Evolutionary conservation across 2,329 filamentous ascomycete genomes (phyloP).

Genomic region (Endoconidiophora polonica): DNA sequence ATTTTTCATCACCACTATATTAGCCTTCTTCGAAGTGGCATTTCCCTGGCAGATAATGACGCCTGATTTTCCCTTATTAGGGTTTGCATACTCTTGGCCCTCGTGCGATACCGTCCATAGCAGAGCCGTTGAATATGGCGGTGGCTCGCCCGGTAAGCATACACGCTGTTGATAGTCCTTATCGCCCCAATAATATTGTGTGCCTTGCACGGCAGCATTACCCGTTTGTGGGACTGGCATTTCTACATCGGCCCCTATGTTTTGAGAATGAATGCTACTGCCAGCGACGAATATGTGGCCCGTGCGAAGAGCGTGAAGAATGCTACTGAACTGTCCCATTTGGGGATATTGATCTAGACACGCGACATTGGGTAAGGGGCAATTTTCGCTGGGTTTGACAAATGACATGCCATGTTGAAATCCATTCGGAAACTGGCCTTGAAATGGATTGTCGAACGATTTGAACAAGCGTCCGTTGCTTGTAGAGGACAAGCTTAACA

Average conservation of each 20-base stretch:
- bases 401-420: conserved; percentile 4
- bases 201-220: conserved; percentile 5
- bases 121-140: conserved; percentile 2
- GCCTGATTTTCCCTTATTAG: neutral
- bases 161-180: conserved; percentile 1
- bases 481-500: no score
- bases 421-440: conserved; percentile 2
- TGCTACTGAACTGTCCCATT: conserved; percentile 3
- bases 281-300: conserved; percentile 4
- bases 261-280: neutral
- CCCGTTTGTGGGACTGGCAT: neutral
- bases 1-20: conserved; percentile 8
- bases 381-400: neutral
- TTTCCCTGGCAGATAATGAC: conserved; percentile 4
- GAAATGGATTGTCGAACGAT: conserved; percentile 2
- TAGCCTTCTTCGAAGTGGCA: neutral
- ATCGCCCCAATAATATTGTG: conserved; percentile 6
- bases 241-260: neutral
- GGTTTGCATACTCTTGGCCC: conserved; percentile 1
- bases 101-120: conserved; percentile 6
- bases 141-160: neutral
- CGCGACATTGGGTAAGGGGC: neutral
- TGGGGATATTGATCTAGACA: neutral
- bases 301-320: neutral
- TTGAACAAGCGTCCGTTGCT: neutral